Base-by-base conservation (phyloP, 2,329 filamentous ascomycete species). In the Neurospora sp. region DNA sequence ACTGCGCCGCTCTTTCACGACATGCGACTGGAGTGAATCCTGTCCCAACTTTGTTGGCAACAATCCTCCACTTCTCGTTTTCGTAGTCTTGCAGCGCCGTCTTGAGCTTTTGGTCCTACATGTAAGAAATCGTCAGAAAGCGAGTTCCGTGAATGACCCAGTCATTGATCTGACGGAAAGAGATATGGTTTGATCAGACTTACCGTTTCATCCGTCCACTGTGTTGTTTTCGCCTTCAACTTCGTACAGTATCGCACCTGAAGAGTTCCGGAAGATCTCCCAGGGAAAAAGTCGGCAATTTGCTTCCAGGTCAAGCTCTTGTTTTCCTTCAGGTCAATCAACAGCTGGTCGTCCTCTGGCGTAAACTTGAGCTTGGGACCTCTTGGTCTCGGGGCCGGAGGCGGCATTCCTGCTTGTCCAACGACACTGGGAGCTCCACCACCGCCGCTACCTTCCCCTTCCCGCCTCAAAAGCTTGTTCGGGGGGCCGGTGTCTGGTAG, bases 291-390 rank as follows among this genome's bases (percentile, higher is more conserved):
- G 77, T 97, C 94, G 70, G 93, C 92, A 77, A 97, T 97, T 83
- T 97, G 94, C 81, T 97, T 97, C 94, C 94, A 97, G 4, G 94
- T 97, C 78, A 97, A 84, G 77, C 92, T 94, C 80, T 96, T 96
- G 77, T 96, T 94, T 81, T 97, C 94, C 80, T 97, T 97, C 72
- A 97, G 83, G 77, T 97, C 92, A 70, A 97, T 90, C 69, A 97
- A 84, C 66, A 97, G 83, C 74, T 92, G 89, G 79, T 97, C 94
- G 78, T 97, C 94, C 79, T 97, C 93, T 10, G 92, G 89, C 0
- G 93, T 97, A 78, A 97, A 97, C 80, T 97, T 97, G 75, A 97
- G 85, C 81, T 97, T 97, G 6, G 93, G 93, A 3, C 92, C 93
- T 71, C 92, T 88, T 10, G 94, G 94, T 75, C 91, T 84, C 68